phyloP scores from a whole-genome alignment of 306 rosid species.

The Prunus mira region DNA sequence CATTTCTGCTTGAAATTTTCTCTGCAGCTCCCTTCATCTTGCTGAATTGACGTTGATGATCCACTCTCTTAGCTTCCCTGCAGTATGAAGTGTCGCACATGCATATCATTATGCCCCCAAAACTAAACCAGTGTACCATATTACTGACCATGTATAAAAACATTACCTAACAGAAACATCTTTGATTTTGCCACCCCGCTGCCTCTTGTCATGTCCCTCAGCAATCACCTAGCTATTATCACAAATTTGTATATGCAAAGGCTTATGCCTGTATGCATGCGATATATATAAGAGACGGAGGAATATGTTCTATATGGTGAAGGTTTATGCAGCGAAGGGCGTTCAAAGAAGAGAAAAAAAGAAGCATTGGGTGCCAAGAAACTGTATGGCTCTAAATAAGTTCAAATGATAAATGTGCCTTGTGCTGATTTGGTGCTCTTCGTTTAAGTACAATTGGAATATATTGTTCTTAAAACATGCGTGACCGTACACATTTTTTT shows the following conservation, averaged over 20 bases:
- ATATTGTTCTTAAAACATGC: neutral
- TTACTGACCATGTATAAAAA: neutral
- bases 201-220: conserved; percentile 4
- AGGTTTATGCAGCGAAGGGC: neutral
- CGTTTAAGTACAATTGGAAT: neutral
- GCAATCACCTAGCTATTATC: neutral
- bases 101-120: neutral
- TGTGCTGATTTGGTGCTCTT: neutral
- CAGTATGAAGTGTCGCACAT: neutral
- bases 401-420: too few relatives aligned
- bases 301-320: conserved; percentile 8
- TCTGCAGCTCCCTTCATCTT: conserved; percentile 14
- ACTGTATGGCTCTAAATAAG: neutral
- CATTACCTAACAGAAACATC: conserved; percentile 33
- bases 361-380: neutral
- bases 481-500: neutral
- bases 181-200: conserved; percentile 29
- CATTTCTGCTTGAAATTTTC: neutral
- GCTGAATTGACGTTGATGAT: conserved; percentile 12
- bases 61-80: conserved; percentile 29
- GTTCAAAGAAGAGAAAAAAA: neutral
- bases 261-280: neutral
- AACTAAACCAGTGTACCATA: neutral
- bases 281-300: neutral
- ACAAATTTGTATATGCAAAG: neutral